Evolutionary conservation across 768 basidiomycete genomes (phyloP), one percentile per base, ranked within the genome.

Genomic region (Kwoniella botswanensis): DNA sequence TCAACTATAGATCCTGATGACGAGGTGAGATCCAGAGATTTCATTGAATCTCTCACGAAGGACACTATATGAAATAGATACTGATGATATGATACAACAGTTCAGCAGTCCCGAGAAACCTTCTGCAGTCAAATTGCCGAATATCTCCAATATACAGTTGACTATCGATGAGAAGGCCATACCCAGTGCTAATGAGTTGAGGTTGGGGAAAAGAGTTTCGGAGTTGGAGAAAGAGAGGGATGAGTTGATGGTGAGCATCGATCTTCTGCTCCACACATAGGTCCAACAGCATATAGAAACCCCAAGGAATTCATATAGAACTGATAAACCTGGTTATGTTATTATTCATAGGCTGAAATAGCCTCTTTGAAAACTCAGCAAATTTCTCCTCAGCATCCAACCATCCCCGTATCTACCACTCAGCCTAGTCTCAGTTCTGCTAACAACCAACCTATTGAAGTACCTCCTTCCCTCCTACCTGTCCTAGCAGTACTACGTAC

Each of bases 391-490:
- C 68, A 52, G n/a, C 50, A 62, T 54, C 65, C 70, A 0, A 63
- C 70, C 41, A 67, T 71, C 13, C 68, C 63, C 18, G 43, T 65
- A 42, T n/a, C 62, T 56, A 46, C 54, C 21, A 29, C 15, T n/a
- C 13, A 11, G 7, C 55, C 53, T 42, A 26, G 6, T 60, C 13
- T 53, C 64, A 1, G n/a, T 41, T 41, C 57, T 10, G 21, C 42
- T 58, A 11, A 24, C 21, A 54, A 15, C 24, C 24, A 44, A 55
- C 54, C 73, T 2, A 22, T 78, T 6, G 57, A 52, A 17, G 77
- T 80, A 29, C 77, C 77, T 21, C 63, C 72, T 18, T 64, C 74
- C 4, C 69, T 80, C 2, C 42, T 77, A 1, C 77, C 77, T 17
- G 67, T 70, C 9, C 66, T 80, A 12, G 46, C 68, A 4, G 43